Percentiles rank a stretch among this genome's conserved stretches.
phyloP scores from a whole-genome alignment of 179 eudicot species.

The Beta lomatogona region DNA sequence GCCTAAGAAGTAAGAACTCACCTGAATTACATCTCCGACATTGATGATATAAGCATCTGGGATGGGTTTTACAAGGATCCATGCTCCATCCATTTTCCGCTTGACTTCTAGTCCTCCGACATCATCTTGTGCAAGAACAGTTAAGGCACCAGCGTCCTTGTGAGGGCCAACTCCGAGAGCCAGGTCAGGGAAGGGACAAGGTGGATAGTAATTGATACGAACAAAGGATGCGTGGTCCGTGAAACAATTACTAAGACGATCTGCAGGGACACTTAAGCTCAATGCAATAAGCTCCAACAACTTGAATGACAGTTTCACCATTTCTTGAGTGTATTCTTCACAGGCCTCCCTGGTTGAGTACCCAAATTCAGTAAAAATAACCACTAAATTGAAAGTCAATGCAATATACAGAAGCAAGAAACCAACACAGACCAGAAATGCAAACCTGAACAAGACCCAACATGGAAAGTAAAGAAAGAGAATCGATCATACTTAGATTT shows the following conservation, averaged over 20 bases:
- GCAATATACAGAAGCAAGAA: slow-evolving; percentile 1
- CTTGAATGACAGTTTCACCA: slow-evolving; percentile 47
- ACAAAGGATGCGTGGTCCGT: slow-evolving; percentile 47
- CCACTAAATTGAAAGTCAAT: neutral
- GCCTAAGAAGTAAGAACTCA: slow-evolving; percentile 2
- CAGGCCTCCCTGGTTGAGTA: slow-evolving; percentile 42
- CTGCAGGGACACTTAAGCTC: slow-evolving; percentile 48
- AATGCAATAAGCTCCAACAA: slow-evolving; percentile 55
- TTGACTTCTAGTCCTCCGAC: slow-evolving; percentile 69
- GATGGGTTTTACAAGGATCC: slow-evolving; percentile 53
- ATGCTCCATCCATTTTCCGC: slow-evolving; percentile 54
- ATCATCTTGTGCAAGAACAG: slow-evolving; percentile 61
- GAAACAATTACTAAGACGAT: slow-evolving; percentile 42
- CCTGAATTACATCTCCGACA: slow-evolving; percentile 80
- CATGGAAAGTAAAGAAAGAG: too few species aligned
- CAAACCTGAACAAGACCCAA: neutral
- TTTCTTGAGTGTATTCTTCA: slow-evolving; percentile 58
- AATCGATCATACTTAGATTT: neutral
- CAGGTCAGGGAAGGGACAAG: slow-evolving; percentile 58
- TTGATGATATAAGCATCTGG: slow-evolving; percentile 61
- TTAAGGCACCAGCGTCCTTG: slow-evolving; percentile 68
- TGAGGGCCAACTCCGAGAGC: slow-evolving; percentile 76
- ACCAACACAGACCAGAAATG: neutral
- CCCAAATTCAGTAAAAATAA: neutral
- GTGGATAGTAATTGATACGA: slow-evolving; percentile 59